Percentiles rank a stretch among this genome's conserved stretches.
Evolutionary conservation across 176 grass and related monocot genomes (phyloP).

Genomic region (Oryza officinalis): DNA sequence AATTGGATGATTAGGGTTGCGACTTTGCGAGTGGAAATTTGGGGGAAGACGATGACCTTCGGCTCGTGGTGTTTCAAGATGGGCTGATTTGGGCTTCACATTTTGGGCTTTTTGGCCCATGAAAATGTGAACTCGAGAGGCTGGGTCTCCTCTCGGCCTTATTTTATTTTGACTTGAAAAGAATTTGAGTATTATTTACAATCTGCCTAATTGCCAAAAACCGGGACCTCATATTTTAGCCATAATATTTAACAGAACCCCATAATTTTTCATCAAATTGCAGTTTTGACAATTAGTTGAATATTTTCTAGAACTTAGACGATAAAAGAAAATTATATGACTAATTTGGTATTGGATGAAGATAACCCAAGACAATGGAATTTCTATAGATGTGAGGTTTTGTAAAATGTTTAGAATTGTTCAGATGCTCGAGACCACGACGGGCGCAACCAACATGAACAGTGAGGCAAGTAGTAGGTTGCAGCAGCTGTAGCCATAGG

Average conservation of each 20-base stretch:
- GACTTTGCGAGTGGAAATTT: background rate
- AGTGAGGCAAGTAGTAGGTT: too few relatives aligned
- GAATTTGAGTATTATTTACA: too few relatives aligned
- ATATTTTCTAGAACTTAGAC: background rate
- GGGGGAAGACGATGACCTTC: background rate
- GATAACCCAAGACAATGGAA: too few relatives aligned
- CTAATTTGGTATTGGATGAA: background rate
- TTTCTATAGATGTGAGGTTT: too few relatives aligned
- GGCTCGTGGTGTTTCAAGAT: background rate
- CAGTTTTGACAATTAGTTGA: background rate
- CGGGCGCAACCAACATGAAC: too few relatives aligned
- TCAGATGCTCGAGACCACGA: too few relatives aligned
- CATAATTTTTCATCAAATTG: background rate
- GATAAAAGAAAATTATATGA: background rate
- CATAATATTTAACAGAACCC: background rate
- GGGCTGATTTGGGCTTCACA: background rate
- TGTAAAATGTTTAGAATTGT: too few relatives aligned
- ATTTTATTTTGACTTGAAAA: background rate
- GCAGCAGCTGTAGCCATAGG: too few relatives aligned
- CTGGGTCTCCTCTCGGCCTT: background rate
- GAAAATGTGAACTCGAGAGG: background rate
- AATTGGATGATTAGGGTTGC: conserved; percentile 23
- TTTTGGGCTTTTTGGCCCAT: background rate
- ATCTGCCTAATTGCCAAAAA: background rate
- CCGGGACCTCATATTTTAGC: background rate